Evolutionary conservation across 2,329 filamentous ascomycete genomes (phyloP), one percentile per base, ranked within the genome.

Genomic region (Botryotinia calthae): DNA sequence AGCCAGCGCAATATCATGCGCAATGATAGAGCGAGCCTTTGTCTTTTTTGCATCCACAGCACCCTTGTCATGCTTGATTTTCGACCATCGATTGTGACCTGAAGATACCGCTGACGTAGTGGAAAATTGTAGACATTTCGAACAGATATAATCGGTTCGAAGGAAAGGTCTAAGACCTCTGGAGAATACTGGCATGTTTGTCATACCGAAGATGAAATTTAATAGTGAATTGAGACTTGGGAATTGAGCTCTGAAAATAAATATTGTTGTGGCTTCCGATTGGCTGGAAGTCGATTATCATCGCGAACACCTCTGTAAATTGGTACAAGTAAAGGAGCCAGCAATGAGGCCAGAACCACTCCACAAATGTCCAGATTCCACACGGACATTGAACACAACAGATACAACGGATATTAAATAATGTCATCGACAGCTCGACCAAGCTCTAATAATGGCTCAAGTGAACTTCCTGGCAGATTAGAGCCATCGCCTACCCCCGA

Each of bases 31-130:
- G 44, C 94, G 90, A 77, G 91, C 86, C 61, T 87, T 87, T 82
- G 90, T 93, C 83, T 95, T 97, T 78, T 91, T 90, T 73, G 87
- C 87, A 82, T 99, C 96, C 73, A 91, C 92, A 75, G 91, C 93
- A 69, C 91, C 94, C 83, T 99, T 99, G 82, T 96, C 94, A 82
- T 98, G 96, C 80, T 91, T 93, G 83, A 98, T 98, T 80, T 96
- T 97, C 73, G 94, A 94, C 96, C 96, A 99, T 81, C 94, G 92
- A 82, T 91, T 97, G 83, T 97, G 94, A 22, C 94, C 94, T 37
- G 91, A 90, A 74, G 83, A 82, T 22, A 83, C 79, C 12, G 78
- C 73, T 14, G 85, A 76, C 25, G 84, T 82, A 56, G 81, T 82
- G 76, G 87, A 89, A 76, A 86, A 80, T 69, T 71, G 73, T 14